Evolutionary conservation across 108 stramenopile genomes (phyloP), one percentile per base, ranked within the genome.

Genomic region (Cafeteria roenbergensis): DNA sequence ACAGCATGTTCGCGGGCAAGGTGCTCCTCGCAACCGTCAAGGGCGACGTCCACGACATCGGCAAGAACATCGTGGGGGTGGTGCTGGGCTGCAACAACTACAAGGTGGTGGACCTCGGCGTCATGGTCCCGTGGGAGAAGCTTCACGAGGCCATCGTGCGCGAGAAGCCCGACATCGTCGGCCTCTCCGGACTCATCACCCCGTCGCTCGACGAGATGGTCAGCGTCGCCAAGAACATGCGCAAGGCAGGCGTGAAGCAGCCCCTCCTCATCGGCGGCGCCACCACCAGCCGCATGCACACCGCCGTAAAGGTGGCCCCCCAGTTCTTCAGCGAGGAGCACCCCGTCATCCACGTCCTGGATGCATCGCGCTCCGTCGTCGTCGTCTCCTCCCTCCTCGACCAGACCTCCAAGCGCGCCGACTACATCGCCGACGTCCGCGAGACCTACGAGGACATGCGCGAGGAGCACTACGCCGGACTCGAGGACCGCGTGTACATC

Each of bases 141-240:
- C 96, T 99, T 80, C 74, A 96, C 28, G 90, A 86, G 58, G 88
- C 88, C 71, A 94, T 94, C 6, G 82, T 81, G 61, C 90, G 95
- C 66, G 87, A 93, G 70, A 79, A 93, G 59, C 90, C 91, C 24
- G 94, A 99, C 66, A 87, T 94, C 1, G 87, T 99, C 72, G 97
- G 97, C 65, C 78, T 99, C 17, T 95, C 94, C 21, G 97, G 97
- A 34, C 80, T 99, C 59, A 99, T 99, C 72, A 99, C 97, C 24
- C 97, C 97, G 26, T 94, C 92, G 2, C 72, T 99, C 17, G 97
- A 99, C 75, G 97, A 99, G 81, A 99, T 99, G 97, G 97, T 99
- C 62, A 86, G 79, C 32, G 95, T 97, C 58, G 97, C 97, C 26
- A 93, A 94, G 79, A 89, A 96, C 79, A 84, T 99, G 82, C 73